These are phyloP conservation scores for Ascochyta koolunga DNA, from an alignment of 2,329 filamentous ascomycete genomes.

Conservation along the genomic window DNA sequence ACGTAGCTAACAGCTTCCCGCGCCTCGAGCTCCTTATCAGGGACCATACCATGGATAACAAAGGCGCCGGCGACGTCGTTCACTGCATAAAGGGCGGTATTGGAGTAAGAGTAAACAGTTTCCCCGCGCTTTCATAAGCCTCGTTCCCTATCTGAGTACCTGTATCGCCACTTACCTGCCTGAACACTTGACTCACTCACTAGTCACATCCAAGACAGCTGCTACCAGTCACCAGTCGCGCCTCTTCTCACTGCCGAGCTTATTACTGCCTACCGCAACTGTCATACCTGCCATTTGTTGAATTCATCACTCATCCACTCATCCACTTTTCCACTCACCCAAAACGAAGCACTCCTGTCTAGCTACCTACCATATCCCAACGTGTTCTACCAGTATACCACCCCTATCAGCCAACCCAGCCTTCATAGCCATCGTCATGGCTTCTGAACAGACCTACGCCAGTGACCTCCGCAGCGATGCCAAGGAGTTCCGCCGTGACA, in stretches of 20 bases:
- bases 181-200: slow-evolving; percentile 41
- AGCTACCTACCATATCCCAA: slow-evolving; percentile 6
- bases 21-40: slow-evolving; percentile 37
- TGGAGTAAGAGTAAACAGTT: slow-evolving; percentile 18
- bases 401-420: slow-evolving; percentile 15
- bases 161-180: slow-evolving; percentile 39
- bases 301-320: slow-evolving; percentile 14
- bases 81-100: slow-evolving; percentile 34
- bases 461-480: slow-evolving; percentile 61
- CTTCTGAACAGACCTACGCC: slow-evolving; percentile 55
- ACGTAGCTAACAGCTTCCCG: slow-evolving; percentile 26
- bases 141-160: slow-evolving; percentile 20
- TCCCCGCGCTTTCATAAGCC: slow-evolving; percentile 31
- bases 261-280: slow-evolving; percentile 37
- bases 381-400: slow-evolving; percentile 6
- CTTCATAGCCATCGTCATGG: slow-evolving; percentile 43
- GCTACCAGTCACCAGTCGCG: slow-evolving; percentile 35
- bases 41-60: slow-evolving; percentile 22
- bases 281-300: slow-evolving; percentile 18
- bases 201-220: slow-evolving; percentile 45
- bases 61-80: slow-evolving; percentile 34
- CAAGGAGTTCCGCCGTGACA: slow-evolving; percentile 59
- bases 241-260: slow-evolving; percentile 30
- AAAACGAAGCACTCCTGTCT: slow-evolving; percentile 3
- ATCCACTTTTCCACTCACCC: too few relatives aligned